A percentile compares a stretch with the other conserved stretches of the same genome.
These are phyloP conservation scores for Arachnopeziza araneosa DNA, from an alignment of 2,329 filamentous ascomycete species.

Conservation along the genomic window DNA sequence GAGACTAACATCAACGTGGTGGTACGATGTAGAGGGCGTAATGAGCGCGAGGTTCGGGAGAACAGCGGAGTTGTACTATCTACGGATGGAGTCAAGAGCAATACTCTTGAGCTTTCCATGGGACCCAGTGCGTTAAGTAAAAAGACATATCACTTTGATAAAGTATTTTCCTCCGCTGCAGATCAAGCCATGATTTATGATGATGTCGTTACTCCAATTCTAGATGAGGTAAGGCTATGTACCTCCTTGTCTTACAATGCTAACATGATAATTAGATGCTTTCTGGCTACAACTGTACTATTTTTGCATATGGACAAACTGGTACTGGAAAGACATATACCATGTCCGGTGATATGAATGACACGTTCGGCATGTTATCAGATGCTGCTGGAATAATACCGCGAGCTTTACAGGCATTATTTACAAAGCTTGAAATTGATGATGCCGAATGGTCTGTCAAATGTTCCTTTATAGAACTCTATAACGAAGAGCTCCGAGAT, in stretches of 20 bases:
- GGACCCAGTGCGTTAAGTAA: conserved; percentile 88
- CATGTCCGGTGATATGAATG: conserved; percentile 96
- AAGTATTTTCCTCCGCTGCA: conserved; percentile 90
- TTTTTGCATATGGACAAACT: conserved; percentile 97
- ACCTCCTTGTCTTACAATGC: conserved; percentile 7
- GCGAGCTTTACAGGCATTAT: conserved; percentile 79
- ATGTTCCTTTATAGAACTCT: conserved; percentile 97
- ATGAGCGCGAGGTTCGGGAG: conserved; percentile 85
- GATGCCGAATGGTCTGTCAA: conserved; percentile 85
- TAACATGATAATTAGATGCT: conserved; percentile 60
- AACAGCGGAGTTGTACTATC: conserved; percentile 90
- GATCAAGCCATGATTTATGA: conserved; percentile 94
- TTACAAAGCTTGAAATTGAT: conserved; percentile 74
- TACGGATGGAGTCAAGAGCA: conserved; percentile 83
- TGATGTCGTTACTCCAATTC: conserved; percentile 85
- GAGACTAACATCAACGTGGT: conserved; percentile 98
- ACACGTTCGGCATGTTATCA: conserved; percentile 77
- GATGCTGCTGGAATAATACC: conserved; percentile 95
- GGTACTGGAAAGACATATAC: conserved; percentile 99
- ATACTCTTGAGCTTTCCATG: conserved; percentile 81
- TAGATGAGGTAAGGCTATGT: conserved; percentile 70
- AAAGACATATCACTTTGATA: conserved; percentile 95
- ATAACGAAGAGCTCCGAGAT: conserved; percentile 95
- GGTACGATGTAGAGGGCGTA: conserved; percentile 87
- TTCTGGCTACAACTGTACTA: conserved; percentile 92